These are phyloP conservation scores for Hypoxylon sp. DNA, from an alignment of 2,329 filamentous ascomycete species.

Conservation along the genomic window DNA sequence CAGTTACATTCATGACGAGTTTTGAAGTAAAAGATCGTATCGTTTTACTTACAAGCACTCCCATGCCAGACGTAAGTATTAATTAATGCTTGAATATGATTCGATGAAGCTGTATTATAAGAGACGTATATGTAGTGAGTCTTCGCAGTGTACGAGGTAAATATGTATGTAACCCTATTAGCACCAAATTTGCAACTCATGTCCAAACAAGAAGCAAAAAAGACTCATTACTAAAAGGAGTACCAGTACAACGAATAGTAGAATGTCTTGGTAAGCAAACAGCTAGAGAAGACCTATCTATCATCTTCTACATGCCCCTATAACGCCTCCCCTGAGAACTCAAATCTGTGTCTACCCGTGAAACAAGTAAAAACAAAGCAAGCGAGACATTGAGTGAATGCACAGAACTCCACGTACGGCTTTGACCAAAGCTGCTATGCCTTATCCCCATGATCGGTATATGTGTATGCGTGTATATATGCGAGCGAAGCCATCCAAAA, in stretches of 20 bases:
- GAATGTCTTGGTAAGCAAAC: conserved; percentile 29
- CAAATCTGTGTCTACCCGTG: conserved; percentile 37
- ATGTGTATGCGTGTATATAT: conserved; percentile 43
- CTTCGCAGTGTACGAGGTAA: not conserved
- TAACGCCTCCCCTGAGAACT: conserved; percentile 39
- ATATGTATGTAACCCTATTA: not conserved
- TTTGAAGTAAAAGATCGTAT: not conserved
- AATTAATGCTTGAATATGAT: not conserved
- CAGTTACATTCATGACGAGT: not conserved
- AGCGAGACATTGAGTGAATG: conserved; percentile 28
- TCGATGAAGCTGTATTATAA: not conserved
- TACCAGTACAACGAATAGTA: conserved; percentile 16
- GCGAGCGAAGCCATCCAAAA: conserved; percentile 42
- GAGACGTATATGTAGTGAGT: not conserved
- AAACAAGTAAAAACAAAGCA: conserved; percentile 21
- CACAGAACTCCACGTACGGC: conserved; percentile 41
- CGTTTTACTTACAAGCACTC: not conserved
- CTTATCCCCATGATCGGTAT: conserved; percentile 41
- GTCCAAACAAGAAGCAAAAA: conserved; percentile 11
- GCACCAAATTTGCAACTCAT: not conserved
- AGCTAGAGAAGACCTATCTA: conserved; percentile 42
- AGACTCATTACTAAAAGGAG: conserved; percentile 18
- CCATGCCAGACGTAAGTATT: not conserved
- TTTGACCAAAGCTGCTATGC: conserved; percentile 46
- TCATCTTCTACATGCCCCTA: conserved; percentile 40